A percentile compares a stretch with the other conserved stretches of the same genome.
Conservation (phyloP, 495 filamentous ascomycete species). For the Aspergillus bertholletiae region DNA sequence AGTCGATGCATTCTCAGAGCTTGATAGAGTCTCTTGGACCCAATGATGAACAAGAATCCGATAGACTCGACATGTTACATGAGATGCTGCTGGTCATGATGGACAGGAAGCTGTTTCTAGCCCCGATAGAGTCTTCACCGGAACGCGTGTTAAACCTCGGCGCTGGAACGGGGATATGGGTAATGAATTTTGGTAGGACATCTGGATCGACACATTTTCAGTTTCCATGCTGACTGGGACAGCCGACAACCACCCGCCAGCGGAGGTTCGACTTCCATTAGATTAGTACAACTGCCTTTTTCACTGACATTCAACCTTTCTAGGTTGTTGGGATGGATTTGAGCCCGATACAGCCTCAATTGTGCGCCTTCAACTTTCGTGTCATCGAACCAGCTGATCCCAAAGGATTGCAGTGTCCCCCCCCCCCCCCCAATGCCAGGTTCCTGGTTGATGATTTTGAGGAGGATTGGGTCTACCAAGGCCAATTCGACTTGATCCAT, state of each 20-base stretch:
- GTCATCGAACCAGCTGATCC: too few relatives aligned
- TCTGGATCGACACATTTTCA: not conserved
- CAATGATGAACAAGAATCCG: not conserved
- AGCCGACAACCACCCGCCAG: not conserved
- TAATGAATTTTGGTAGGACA: conserved; percentile 25
- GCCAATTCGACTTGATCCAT: not conserved
- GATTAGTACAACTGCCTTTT: not conserved
- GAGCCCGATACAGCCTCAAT: not conserved
- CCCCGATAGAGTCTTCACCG: conserved; percentile 17
- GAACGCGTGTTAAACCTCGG: conserved; percentile 47
- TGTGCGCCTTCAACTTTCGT: too few relatives aligned
- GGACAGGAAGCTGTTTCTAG: not conserved
- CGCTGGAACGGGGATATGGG: conserved; percentile 51
- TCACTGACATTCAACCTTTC: not conserved
- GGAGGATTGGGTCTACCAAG: not conserved
- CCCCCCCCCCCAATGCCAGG: not conserved
- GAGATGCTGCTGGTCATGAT: not conserved
- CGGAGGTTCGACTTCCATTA: not conserved
- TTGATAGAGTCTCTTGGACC: not conserved
- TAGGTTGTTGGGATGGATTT: not conserved
- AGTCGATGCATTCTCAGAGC: not conserved
- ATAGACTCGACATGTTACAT: not conserved
- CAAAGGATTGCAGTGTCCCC: too few relatives aligned
- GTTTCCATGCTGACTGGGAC: not conserved
- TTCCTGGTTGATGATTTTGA: not conserved